Evolutionary conservation across 2,329 filamentous ascomycete genomes (phyloP), one percentile per base, ranked within the genome.

Genomic region (Aschersonia sp.): DNA sequence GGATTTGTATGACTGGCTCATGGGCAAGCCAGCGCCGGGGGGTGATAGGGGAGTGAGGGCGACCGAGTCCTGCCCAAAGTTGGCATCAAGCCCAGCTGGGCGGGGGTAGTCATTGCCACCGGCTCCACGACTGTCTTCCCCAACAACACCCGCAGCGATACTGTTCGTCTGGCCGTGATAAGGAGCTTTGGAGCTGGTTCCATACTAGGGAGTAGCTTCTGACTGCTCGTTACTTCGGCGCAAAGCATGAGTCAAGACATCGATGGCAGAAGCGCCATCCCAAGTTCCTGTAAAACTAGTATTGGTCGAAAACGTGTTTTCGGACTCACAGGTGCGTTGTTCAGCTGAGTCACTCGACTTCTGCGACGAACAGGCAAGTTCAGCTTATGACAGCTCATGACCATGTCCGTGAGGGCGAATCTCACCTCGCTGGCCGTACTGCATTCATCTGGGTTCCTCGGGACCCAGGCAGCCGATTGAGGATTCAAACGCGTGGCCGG

Each of bases 1-100:
- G 6, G 49, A 51, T 31, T 48, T 47, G n/a, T 44, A 43, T 6
- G 49, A 51, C 3, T 45, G 49, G 30, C 49, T 51, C n/a, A n/a
- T 30, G 32, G 43, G 47, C 9, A 51, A 29, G 9, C 49, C 47
- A 2, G 29, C 31, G 6, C 47, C 41, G 29, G 42, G 38, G 40
- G 49, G 32, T 28, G 44, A 48, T 28, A 48, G 45, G 12, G 35
- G 5, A n/a, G 35, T 38, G 7, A 12, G 12, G 12, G 35, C 7
- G 12, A 38, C 7, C 35, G 35, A 38, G 7, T 38, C 35, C 35
- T 38, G 35, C 2, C 7, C 35, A 7, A 30, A 5, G 4, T 42
- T 29, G 40, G n/a, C 40, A n/a, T 43, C 12, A 20, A 12, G 40
- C 20, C n/a, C 29, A 35, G 31, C 3, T 9, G 28, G 28, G 20